Evolutionary conservation across 495 filamentous ascomycete genomes (phyloP).

Genomic region (Lophiostoma macrostomum): DNA sequence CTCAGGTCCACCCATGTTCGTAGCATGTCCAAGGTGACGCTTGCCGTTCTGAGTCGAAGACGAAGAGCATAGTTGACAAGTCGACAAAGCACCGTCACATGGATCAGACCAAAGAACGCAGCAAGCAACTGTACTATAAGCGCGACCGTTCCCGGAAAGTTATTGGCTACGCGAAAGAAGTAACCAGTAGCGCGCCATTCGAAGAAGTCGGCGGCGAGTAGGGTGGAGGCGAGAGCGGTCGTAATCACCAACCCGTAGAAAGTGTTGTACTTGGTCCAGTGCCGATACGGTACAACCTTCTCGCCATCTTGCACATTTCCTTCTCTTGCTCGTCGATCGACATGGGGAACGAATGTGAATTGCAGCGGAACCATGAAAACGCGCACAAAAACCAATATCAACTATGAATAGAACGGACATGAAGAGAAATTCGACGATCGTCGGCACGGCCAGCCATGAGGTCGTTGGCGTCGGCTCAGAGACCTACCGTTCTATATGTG

Average conservation of each 20-base stretch:
- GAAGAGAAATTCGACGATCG: not conserved
- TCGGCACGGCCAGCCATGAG: constrained; percentile 9
- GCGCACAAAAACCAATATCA: not conserved
- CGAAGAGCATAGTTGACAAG: constrained; percentile 28
- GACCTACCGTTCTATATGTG: constrained; percentile 13
- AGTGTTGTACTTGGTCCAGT: constrained; percentile 17
- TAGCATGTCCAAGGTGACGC: constrained; percentile 24
- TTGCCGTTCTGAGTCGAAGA: constrained; percentile 16
- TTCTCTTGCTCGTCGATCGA: not conserved
- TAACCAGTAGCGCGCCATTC: constrained; percentile 18
- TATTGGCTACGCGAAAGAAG: constrained; percentile 11
- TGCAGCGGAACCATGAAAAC: constrained; percentile 10
- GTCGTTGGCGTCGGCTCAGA: not conserved
- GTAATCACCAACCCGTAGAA: constrained; percentile 24
- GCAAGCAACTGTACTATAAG: constrained; percentile 24
- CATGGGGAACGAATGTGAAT: constrained; percentile 10
- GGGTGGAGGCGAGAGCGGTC: constrained; percentile 3
- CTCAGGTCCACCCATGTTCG: constrained; percentile 31
- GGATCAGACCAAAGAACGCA: constrained; percentile 23
- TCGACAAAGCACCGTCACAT: constrained; percentile 26
- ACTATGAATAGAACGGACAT: constrained; percentile 5
- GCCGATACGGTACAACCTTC: not conserved
- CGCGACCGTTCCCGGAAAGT: constrained; percentile 16
- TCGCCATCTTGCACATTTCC: no score
- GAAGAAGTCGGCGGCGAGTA: constrained; percentile 13